These are phyloP conservation scores for Xerocomus nothofagi DNA, from an alignment of 1,284 basidiomycete genomes.

Conservation along the genomic window DNA sequence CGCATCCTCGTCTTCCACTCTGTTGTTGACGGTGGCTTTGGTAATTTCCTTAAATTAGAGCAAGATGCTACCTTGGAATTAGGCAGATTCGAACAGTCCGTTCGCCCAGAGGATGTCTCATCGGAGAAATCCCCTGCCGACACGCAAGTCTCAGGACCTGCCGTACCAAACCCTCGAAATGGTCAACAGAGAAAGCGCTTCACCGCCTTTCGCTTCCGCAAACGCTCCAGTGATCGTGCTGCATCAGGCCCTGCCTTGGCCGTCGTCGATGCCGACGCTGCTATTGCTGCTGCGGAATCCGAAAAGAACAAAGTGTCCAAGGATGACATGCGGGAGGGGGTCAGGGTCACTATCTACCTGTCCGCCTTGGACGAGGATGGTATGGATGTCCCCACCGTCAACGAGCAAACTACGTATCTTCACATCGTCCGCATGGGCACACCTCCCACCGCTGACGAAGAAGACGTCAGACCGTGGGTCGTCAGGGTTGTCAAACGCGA, in stretches of 20 bases:
- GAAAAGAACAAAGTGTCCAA: conserved; percentile 41
- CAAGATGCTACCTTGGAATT: conserved; percentile 75
- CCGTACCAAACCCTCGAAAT: conserved; percentile 14
- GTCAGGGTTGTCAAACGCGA: conserved; percentile 89
- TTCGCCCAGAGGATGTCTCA: conserved; percentile 10
- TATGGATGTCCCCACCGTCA: conserved; percentile 59
- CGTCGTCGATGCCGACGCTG: conserved; percentile 62
- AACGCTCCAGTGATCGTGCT: conserved; percentile 47
- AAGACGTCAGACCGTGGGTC: conserved; percentile 69
- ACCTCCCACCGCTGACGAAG: conserved; percentile 39
- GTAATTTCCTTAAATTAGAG: conserved; percentile 66
- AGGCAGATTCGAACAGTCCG: conserved; percentile 53
- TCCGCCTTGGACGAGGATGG: conserved; percentile 76
- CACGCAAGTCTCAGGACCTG: conserved; percentile 21
- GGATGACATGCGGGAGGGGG: conserved; percentile 60
- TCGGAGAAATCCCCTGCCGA: conserved; percentile 17
- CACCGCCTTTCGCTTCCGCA: conserved; percentile 63
- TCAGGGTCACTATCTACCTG: conserved; percentile 73
- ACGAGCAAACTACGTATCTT: conserved; percentile 85
- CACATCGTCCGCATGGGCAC: conserved; percentile 75
- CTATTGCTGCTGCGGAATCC: conserved; percentile 27
- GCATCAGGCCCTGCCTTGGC: conserved; percentile 71
- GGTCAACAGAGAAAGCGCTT: conserved; percentile 50
- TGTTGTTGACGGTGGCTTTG: conserved; percentile 81
- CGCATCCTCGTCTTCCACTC: conserved; percentile 69